A percentile compares a stretch with the other conserved stretches of the same genome.
These are phyloP conservation scores for Thielaviopsis populi DNA, from an alignment of 2,329 filamentous ascomycete species.

Conservation along the genomic window DNA sequence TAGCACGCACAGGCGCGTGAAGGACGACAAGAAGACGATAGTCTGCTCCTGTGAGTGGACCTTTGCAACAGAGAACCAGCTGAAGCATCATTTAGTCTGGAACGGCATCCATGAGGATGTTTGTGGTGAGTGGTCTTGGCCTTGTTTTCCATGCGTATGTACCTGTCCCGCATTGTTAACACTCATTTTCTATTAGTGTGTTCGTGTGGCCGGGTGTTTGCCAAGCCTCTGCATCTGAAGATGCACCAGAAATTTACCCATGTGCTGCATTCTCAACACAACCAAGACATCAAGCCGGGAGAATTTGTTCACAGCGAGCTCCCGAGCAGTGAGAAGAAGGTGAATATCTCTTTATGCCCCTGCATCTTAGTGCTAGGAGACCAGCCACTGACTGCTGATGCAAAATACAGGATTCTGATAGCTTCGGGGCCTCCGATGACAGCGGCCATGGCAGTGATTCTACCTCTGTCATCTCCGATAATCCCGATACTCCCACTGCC, in stretches of 20 bases:
- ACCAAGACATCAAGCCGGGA: neutral
- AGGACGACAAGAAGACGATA: neutral
- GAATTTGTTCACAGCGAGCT: neutral
- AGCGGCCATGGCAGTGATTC: neutral
- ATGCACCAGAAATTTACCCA: neutral
- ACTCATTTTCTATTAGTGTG: neutral
- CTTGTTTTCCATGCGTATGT: neutral
- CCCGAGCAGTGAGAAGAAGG: neutral
- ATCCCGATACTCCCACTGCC: too few species aligned
- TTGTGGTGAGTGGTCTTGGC: neutral
- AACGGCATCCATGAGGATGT: neutral
- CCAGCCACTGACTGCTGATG: too few species aligned
- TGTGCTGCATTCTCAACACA: fast-evolving
- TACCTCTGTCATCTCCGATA: too few species aligned
- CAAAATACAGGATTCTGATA: neutral
- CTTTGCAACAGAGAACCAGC: neutral
- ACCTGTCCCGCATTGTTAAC: neutral
- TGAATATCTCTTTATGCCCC: too few species aligned
- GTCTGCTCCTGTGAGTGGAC: neutral
- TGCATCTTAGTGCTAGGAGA: too few species aligned
- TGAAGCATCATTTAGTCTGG: neutral
- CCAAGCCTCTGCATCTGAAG: neutral
- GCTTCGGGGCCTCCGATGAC: neutral
- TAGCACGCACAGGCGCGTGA: neutral
- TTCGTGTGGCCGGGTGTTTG: neutral